phyloP scores from a whole-genome alignment of 345 rosid genomes.

The Conringia planisiliqua region DNA sequence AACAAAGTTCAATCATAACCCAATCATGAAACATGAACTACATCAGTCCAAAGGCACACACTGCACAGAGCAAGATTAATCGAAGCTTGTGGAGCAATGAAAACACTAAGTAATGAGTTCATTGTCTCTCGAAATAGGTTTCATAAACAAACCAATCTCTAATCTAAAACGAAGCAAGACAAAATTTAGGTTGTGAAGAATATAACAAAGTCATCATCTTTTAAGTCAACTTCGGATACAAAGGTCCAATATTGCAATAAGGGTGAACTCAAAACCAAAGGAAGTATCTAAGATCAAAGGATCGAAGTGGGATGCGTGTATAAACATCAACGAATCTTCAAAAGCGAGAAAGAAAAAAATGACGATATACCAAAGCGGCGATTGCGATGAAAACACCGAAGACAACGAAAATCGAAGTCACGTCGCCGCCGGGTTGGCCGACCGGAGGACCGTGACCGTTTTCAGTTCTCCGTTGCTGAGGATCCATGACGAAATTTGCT shows the following conservation, averaged over 20 bases:
- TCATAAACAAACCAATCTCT: background rate
- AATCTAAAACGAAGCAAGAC: background rate
- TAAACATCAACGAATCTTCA: background rate
- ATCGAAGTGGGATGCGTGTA: background rate
- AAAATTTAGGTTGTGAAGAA: background rate
- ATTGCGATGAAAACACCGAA: conserved; percentile 43
- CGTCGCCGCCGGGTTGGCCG: conserved; percentile 32
- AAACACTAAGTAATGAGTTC: too few relatives aligned
- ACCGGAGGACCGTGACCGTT: conserved; percentile 21
- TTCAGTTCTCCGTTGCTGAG: conserved; percentile 36
- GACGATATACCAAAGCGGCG: conserved; percentile 39
- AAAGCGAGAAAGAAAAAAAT: background rate
- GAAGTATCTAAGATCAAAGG: background rate
- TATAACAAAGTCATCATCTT: background rate
- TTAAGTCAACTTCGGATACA: conserved; percentile 10
- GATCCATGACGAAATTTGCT: conserved; percentile 47
- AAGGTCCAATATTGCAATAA: background rate
- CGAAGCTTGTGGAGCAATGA: too few relatives aligned
- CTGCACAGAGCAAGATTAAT: background rate
- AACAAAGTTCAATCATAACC: background rate
- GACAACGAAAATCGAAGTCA: conserved; percentile 28
- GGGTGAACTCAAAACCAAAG: background rate
- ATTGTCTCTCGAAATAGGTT: too few relatives aligned
- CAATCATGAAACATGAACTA: background rate
- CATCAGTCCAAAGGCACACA: background rate